Percentiles rank a stretch among this genome's conserved stretches.
Conservation (phyloP, 176 grass and related monocot genomes). For the Elaeis guineensis region DNA sequence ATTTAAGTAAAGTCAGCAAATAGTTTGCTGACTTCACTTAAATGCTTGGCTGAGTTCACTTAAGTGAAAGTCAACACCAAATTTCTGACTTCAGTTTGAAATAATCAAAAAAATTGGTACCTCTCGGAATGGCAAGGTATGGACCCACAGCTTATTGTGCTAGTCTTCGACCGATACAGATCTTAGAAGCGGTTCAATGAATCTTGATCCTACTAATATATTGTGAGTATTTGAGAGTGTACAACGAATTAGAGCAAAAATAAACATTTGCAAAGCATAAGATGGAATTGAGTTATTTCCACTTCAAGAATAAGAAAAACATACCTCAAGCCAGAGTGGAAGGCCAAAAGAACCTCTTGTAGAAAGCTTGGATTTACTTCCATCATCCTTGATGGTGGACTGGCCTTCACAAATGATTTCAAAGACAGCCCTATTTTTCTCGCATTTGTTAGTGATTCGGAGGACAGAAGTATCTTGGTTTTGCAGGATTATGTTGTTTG, state of each 20-base stretch:
- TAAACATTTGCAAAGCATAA: background rate
- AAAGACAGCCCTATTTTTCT: slow-evolving; percentile 61
- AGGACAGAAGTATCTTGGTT: slow-evolving; percentile 66
- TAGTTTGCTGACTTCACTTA: no score
- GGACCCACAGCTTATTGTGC: no score
- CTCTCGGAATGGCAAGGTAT: no score
- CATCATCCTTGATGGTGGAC: slow-evolving; percentile 42
- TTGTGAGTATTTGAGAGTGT: no score
- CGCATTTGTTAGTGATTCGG: slow-evolving; percentile 59
- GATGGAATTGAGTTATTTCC: background rate
- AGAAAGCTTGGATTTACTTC: slow-evolving; percentile 45
- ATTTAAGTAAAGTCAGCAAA: no score
- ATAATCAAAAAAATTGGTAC: no score
- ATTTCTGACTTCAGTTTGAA: no score
- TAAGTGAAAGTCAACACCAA: no score
- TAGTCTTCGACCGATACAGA: no score
- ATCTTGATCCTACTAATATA: no score
- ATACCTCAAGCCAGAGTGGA: slow-evolving; percentile 94
- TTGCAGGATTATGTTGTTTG: slow-evolving; percentile 53
- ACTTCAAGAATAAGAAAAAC: background rate
- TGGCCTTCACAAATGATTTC: slow-evolving; percentile 69
- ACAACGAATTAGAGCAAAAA: background rate
- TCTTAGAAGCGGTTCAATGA: no score
- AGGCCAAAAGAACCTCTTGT: slow-evolving; percentile 83
- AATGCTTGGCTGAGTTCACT: no score